A percentile compares a stretch with the other conserved stretches of the same genome.
Evolutionary conservation across 208 protist species (phyloP).

Genomic region (Trypanosoma theileri): DNA sequence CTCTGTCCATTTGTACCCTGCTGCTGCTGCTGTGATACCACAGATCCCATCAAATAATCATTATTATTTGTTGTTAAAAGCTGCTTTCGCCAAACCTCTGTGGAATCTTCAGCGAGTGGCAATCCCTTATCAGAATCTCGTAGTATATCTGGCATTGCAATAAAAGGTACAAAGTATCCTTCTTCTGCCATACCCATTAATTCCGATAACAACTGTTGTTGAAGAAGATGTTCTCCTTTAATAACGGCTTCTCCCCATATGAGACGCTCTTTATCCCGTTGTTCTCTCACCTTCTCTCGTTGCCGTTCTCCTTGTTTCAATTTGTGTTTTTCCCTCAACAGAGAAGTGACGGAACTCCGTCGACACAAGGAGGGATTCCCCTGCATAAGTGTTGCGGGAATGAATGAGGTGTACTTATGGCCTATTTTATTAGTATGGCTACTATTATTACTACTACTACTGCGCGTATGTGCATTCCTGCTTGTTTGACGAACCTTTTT

Average conservation of each 20-base stretch:
- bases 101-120: neutral
- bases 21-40: neutral
- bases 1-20: neutral
- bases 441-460: too few relatives aligned
- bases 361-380: slow-evolving; percentile 13
- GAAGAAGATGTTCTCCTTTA: slow-evolving; percentile 35
- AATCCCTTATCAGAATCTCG: neutral
- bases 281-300: neutral
- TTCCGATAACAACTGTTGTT: slow-evolving; percentile 38
- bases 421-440: too few relatives aligned
- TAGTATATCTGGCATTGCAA: slow-evolving; percentile 47
- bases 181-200: slow-evolving; percentile 37
- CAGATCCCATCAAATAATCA: too few relatives aligned
- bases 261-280: neutral
- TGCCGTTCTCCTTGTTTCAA: neutral
- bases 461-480: too few relatives aligned
- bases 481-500: too few relatives aligned
- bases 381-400: neutral
- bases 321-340: neutral
- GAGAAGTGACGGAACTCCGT: neutral
- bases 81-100: neutral
- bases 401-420: too few relatives aligned
- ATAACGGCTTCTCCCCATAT: slow-evolving; percentile 43
- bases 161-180: slow-evolving; percentile 51
- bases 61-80: too few relatives aligned